Evolutionary conservation across 768 basidiomycete genomes (phyloP).

Genomic region (Brasilioporus rufonigricans): DNA sequence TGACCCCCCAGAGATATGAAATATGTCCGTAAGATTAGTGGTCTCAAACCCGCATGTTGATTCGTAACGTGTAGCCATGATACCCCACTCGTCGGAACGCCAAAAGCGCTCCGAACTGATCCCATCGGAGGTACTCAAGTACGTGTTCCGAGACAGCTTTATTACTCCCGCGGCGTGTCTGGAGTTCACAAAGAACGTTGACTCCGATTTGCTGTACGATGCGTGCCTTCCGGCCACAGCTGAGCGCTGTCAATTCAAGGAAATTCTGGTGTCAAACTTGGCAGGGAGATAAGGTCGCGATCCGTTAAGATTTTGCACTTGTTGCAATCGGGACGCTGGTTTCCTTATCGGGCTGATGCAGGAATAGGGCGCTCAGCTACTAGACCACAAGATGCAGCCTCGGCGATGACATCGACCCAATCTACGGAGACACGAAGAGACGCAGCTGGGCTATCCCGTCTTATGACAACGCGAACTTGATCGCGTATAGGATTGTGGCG

Average conservation of each 20-base stretch:
- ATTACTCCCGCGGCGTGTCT: constrained; percentile 28
- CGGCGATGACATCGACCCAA: constrained; percentile 16
- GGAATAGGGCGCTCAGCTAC: neutral
- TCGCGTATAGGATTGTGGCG: constrained; percentile 16
- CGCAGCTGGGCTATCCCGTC: neutral
- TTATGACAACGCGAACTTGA: constrained; percentile 7
- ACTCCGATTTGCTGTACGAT: constrained; percentile 7
- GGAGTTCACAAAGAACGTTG: constrained; percentile 20
- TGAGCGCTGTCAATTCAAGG: constrained; percentile 11
- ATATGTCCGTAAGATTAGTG: neutral
- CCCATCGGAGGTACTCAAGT: constrained; percentile 5
- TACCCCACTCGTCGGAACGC: neutral
- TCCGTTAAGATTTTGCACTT: constrained; percentile 24
- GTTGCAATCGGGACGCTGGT: neutral
- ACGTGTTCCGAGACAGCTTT: constrained; percentile 15
- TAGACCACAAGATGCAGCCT: neutral
- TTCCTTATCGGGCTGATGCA: constrained; percentile 6
- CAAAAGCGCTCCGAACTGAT: constrained; percentile 1
- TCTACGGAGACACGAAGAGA: constrained; percentile 11
- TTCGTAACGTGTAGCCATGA: neutral
- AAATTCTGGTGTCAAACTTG: constrained; percentile 9
- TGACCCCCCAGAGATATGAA: constrained; percentile 7
- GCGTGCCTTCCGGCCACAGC: constrained; percentile 19
- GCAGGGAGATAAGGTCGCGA: constrained; percentile 32
- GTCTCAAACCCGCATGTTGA: neutral